phyloP scores from a whole-genome alignment of 2,329 filamentous ascomycete genomes.

The Colletotrichum tofieldiae region DNA sequence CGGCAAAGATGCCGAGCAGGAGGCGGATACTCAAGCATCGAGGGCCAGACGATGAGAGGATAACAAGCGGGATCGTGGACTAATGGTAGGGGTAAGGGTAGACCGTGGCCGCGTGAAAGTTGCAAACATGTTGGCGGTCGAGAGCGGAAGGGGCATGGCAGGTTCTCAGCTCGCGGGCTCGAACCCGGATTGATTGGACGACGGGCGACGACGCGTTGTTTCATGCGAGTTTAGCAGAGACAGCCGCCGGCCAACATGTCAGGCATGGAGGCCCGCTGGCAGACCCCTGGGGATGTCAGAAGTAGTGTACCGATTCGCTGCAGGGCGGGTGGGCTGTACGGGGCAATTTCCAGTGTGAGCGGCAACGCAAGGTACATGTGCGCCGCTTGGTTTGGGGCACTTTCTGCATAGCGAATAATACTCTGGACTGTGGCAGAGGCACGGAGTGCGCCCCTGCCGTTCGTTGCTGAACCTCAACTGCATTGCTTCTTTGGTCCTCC shows the following conservation, averaged over 20 bases:
- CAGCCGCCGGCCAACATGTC: slow-evolving; percentile 39
- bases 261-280: slow-evolving; percentile 29
- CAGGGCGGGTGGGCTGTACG: slow-evolving; percentile 1
- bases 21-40: slow-evolving; percentile 13
- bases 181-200: slow-evolving; percentile 39
- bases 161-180: slow-evolving; percentile 35
- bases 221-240: slow-evolving; percentile 41
- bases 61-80: not conserved
- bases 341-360: slow-evolving; percentile 33
- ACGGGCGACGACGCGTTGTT: slow-evolving; percentile 30
- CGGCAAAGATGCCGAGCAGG: not conserved
- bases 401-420: not conserved
- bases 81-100: not conserved
- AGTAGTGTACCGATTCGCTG: slow-evolving; percentile 34
- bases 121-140: slow-evolving; percentile 27
- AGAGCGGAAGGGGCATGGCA: slow-evolving; percentile 29
- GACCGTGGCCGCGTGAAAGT: slow-evolving; percentile 10
- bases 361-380: slow-evolving; percentile 30
- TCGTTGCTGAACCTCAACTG: not conserved
- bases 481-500: slow-evolving; percentile 6
- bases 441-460: no score
- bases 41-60: not conserved
- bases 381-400: not conserved
- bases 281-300: slow-evolving; percentile 33
- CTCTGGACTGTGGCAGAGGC: not conserved